Base-by-base conservation (phyloP, 2,329 filamentous ascomycete species). In the Xylariaceae sp. region DNA sequence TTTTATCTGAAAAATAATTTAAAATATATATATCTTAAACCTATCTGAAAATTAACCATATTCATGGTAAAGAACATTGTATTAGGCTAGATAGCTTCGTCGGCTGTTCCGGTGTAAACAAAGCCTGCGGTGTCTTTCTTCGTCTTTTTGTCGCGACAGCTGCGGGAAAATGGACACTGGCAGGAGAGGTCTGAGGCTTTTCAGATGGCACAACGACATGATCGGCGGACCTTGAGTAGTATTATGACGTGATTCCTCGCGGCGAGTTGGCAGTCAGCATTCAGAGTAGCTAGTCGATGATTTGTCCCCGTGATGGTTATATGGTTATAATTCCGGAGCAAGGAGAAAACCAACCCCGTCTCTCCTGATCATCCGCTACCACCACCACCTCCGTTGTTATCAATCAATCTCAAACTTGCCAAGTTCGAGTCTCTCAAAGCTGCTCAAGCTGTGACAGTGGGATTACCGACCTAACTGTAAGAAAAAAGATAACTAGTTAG, bases 241-340 rank as follows among this genome's bases (percentile, higher is more conserved):
- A 51, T 12, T 50, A 58, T 58, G 56, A 58, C 56, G 56, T 58
- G 51, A 11, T 9, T 44, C 48, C 43, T 51, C 19, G 19, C 19
- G 19, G 19, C 19, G 19, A 19, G 48, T 37, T 3, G 8, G 12
- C 12, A 37, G 35, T 11, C 53, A 51, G 43, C 11, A 32, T 37
- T 8, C 42, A 39, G 42, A 47, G 47, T 42, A 50, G 40, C 19
- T 19, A 19, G 19, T 19, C 19, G 19, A 19, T 19, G 19, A 19
- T 19, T 19, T 19, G 19, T 19, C 19, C 19, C 19, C 19, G 19
- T 19, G 19, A 19, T 19, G 19, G 19, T 19, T 19, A 19, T 19
- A 19, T 19, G 19, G 19, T 19, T 19, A 19, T 19, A 19, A 19
- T 19, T 19, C 19, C 19, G 19, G 19, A 19, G 19, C 19, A 19